These are phyloP conservation scores for Dioszegia crocea DNA, from an alignment of 768 basidiomycete genomes.

Conservation along the genomic window DNA sequence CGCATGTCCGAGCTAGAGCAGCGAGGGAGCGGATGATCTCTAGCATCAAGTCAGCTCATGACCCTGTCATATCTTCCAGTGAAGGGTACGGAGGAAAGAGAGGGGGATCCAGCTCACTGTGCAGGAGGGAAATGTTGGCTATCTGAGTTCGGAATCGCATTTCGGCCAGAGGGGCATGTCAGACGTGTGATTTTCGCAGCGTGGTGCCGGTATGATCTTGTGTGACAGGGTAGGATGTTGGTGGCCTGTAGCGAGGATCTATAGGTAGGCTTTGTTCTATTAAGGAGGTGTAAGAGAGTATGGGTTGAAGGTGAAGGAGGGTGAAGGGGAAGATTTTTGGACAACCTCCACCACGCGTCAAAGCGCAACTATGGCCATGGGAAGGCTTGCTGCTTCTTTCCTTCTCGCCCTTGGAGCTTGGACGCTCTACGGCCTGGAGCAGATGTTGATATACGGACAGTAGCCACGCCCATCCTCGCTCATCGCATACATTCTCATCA, in stretches of 20 bases:
- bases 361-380: not conserved
- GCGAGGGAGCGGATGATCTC: slow-evolving; percentile 43
- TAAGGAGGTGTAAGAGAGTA: not conserved
- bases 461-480: too few relatives aligned
- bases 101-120: slow-evolving; percentile 31
- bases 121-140: slow-evolving; percentile 36
- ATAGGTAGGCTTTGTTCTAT: not conserved
- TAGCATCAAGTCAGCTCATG: slow-evolving; percentile 5
- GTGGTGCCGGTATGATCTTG: not conserved
- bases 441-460: too few relatives aligned
- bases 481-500: too few relatives aligned
- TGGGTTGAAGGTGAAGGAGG: not conserved
- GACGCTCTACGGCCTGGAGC: too few relatives aligned
- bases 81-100: not conserved
- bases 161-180: not conserved
- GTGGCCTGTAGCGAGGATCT: too few relatives aligned
- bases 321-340: not conserved
- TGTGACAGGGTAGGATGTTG: too few relatives aligned
- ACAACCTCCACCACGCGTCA: slow-evolving; percentile 10
- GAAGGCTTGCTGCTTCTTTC: too few relatives aligned
- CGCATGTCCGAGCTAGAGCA: slow-evolving; percentile 36
- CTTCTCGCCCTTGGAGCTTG: too few relatives aligned
- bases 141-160: slow-evolving; percentile 49
- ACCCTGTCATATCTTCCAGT: slow-evolving; percentile 4
- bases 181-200: not conserved